Percentiles rank a stretch among this genome's conserved stretches.
Evolutionary conservation across 305 asterid genomes (phyloP).

Genomic region (Solanum hybrid): DNA sequence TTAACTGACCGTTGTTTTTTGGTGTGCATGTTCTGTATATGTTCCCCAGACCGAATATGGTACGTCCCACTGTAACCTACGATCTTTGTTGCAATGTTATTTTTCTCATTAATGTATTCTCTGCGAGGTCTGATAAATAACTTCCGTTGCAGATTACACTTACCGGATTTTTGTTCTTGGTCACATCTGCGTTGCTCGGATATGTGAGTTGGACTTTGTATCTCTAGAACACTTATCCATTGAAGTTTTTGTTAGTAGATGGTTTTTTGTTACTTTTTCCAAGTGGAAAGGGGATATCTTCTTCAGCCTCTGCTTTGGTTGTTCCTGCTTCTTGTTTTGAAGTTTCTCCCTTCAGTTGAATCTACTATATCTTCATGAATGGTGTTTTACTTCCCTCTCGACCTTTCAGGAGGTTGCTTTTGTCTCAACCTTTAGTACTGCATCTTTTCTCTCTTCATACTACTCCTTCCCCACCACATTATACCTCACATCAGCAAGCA

Average conservation of each 20-base stretch:
- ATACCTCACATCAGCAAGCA: neutral
- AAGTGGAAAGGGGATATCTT: neutral
- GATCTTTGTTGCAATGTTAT: slow-evolving; percentile 3
- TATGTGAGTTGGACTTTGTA: slow-evolving; percentile 49
- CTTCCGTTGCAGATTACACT: slow-evolving; percentile 63
- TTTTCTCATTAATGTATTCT: neutral
- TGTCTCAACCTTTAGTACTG: neutral
- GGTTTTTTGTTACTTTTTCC: neutral
- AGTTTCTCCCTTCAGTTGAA: neutral
- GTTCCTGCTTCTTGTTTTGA: neutral
- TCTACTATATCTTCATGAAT: neutral
- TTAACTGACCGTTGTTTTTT: slow-evolving; percentile 13
- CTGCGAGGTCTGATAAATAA: slow-evolving; percentile 10
- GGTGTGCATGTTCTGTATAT: slow-evolving; percentile 28
- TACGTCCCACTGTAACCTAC: slow-evolving; percentile 15
- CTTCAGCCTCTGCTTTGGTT: neutral
- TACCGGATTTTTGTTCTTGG: slow-evolving; percentile 66
- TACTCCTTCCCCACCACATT: neutral
- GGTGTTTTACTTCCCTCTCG: neutral
- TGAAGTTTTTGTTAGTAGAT: neutral
- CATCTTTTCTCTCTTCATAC: neutral
- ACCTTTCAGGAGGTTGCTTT: neutral
- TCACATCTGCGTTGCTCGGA: slow-evolving; percentile 77
- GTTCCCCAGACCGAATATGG: slow-evolving; percentile 75
- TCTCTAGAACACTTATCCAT: neutral